phyloP scores from a whole-genome alignment of 2,329 filamentous ascomycete genomes.

The Neoscytalidium dimidiatum region DNA sequence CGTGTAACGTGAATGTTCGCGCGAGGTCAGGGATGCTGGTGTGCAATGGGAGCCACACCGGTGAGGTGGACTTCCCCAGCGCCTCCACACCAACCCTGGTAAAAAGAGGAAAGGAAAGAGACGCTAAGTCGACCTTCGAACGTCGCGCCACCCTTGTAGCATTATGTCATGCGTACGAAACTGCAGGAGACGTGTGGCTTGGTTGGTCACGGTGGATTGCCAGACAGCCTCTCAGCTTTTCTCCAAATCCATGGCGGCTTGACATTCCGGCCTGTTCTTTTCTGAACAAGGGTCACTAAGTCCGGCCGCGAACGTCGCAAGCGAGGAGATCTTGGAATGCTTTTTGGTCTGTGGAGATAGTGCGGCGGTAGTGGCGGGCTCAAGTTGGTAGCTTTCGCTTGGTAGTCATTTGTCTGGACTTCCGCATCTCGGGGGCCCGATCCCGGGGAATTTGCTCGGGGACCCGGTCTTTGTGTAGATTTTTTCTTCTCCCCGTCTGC shows the following conservation, averaged over 20 bases:
- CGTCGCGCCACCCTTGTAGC: constrained; percentile 10
- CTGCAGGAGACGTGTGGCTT: constrained; percentile 1
- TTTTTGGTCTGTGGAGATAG: not conserved
- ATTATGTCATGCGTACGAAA: constrained; percentile 8
- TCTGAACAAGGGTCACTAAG: not conserved
- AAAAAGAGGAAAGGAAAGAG: not conserved
- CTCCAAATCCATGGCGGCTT: not conserved
- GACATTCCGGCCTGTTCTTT: not conserved
- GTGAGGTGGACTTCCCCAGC: not conserved
- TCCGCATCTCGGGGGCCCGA: not conserved
- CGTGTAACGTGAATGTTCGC: not conserved
- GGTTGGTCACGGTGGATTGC: not conserved
- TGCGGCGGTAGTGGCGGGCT: not conserved
- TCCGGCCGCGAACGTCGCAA: not conserved
- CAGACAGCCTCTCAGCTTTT: not conserved
- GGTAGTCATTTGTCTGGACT: not conserved
- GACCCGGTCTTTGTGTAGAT: not conserved
- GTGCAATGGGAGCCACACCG: not conserved
- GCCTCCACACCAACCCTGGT: not conserved
- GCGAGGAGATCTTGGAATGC: not conserved
- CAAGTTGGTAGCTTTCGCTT: not conserved
- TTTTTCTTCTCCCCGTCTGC: not conserved
- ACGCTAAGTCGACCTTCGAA: constrained; percentile 13
- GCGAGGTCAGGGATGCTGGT: not conserved
- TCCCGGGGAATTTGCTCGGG: not conserved